Evolutionary conservation across 805 yeast species (phyloP).

Genomic region (Brettanomyces custersianus): DNA sequence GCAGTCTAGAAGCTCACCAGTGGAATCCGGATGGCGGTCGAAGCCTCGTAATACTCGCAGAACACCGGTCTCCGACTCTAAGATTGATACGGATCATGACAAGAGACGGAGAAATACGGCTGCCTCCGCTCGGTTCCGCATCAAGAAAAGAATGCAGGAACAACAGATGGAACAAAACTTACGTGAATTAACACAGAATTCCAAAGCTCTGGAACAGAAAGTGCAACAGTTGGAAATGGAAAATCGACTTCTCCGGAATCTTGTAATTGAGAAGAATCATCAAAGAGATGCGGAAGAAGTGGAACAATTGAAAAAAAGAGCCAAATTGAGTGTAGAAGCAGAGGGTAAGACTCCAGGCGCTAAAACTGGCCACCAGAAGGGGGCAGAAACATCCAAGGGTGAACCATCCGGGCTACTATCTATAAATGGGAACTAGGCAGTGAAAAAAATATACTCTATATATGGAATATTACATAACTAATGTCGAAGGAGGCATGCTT

Average conservation of each 20-base stretch:
- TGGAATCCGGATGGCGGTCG: too few relatives aligned
- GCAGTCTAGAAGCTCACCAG: not conserved
- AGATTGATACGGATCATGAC: conserved; percentile 36
- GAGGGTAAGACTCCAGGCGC: too few relatives aligned
- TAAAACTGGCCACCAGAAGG: too few relatives aligned
- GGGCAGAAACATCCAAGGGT: too few relatives aligned
- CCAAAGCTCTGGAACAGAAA: conserved; percentile 57
- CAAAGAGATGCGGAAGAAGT: conserved; percentile 44
- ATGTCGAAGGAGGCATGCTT: too few relatives aligned
- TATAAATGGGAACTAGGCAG: too few relatives aligned
- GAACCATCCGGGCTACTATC: too few relatives aligned
- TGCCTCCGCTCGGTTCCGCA: conserved; percentile 88
- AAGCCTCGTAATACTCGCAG: not conserved
- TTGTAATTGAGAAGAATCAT: conserved; percentile 75
- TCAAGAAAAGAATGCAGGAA: conserved; percentile 86
- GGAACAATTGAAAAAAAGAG: conserved; percentile 42
- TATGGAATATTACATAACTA: too few relatives aligned
- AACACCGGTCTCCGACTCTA: conserved; percentile 1
- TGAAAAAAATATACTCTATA: too few relatives aligned
- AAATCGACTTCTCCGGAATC: conserved; percentile 71
- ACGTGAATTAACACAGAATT: conserved; percentile 61
- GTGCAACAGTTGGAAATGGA: conserved; percentile 89
- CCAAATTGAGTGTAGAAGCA: conserved; percentile 23
- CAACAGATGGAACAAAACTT: conserved; percentile 80
- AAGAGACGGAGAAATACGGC: conserved; percentile 86